phyloP scores from a whole-genome alignment of 371 early-diverging fungal species.

The Mortierella sp. region DNA sequence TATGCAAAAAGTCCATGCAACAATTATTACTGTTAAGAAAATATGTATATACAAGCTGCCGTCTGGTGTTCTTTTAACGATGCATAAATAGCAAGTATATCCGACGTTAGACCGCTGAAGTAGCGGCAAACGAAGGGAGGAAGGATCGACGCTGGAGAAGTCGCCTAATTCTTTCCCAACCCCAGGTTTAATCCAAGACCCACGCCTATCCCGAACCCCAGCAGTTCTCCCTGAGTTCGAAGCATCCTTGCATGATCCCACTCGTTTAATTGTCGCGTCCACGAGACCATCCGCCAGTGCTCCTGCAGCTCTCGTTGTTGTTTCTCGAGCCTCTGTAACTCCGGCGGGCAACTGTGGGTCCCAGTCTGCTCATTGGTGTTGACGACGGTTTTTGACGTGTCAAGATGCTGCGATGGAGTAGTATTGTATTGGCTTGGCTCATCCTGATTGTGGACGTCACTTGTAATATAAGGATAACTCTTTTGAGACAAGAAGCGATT shows the following conservation, averaged over 20 bases:
- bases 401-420: background rate
- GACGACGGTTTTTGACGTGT: background rate
- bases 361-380: constrained; percentile 1
- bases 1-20: too few species aligned
- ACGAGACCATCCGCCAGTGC: constrained; percentile 44
- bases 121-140: background rate
- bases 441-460: constrained; percentile 3
- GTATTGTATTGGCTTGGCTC: background rate
- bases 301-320: constrained; percentile 36
- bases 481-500: constrained; percentile 22
- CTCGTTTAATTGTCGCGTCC: constrained; percentile 49
- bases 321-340: constrained; percentile 16
- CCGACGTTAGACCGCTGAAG: too few species aligned
- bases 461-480: constrained; percentile 17
- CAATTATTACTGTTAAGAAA: too few species aligned
- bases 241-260: constrained; percentile 52
- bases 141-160: background rate
- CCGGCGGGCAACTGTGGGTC: constrained; percentile 2
- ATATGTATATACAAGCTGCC: too few species aligned
- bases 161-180: background rate
- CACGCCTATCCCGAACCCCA: constrained; percentile 19
- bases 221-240: constrained; percentile 20
- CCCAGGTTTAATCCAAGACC: constrained; percentile 9
- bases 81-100: too few species aligned
- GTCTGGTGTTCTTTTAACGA: too few species aligned